Base-by-base conservation (phyloP, 306 rosid species). In the Urtica urens region DNA sequence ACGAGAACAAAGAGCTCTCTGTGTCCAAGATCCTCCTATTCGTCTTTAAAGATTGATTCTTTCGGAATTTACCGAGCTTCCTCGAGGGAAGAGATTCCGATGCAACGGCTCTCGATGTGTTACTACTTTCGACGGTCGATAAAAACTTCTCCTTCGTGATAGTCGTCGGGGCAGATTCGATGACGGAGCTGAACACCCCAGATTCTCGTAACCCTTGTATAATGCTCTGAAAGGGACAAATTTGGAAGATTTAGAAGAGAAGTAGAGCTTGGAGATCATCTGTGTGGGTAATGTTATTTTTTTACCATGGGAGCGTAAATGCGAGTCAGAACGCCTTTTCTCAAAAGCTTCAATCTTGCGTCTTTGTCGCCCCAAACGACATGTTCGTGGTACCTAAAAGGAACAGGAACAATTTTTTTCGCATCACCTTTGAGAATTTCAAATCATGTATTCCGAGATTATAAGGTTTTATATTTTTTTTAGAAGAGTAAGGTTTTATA, bases 291-390 rank as follows among this genome's bases (percentile, higher is more conserved):
- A 10, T 7, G 3, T 35, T 35, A 35, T 35, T 14, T 16, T 46
- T 81, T 81, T 67, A 90, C 99, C 94, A 65, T 72, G 55, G 95
- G 99, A 69, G 85, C 61, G 47, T 73, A 77, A 64, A 90, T 69
- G 72, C 95, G 95, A 52, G 99, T 81, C 72, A 90, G 73, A 54
- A 90, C 57, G 30, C 95, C 95, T 71, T 90, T 90, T 58, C 83
- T 85, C 77, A 90, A 61, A 65, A 90, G 72, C 70, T 79, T 90
- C 33, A 81, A 19, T 69, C 67, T 90, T 23, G 77, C 15, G 23
- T 90, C 95, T 70, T 85, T 81, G 70, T 90, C 95, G 67, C 79
- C 87, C 99, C 99, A 85, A 60, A 90, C 95, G 27, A 90, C 68
- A 67, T 75, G 99, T 51, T 85, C 95, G 31, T 69, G 77, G 49